Conservation (phyloP, 106 monocot species). For the Narthecium ossifragum region DNA sequence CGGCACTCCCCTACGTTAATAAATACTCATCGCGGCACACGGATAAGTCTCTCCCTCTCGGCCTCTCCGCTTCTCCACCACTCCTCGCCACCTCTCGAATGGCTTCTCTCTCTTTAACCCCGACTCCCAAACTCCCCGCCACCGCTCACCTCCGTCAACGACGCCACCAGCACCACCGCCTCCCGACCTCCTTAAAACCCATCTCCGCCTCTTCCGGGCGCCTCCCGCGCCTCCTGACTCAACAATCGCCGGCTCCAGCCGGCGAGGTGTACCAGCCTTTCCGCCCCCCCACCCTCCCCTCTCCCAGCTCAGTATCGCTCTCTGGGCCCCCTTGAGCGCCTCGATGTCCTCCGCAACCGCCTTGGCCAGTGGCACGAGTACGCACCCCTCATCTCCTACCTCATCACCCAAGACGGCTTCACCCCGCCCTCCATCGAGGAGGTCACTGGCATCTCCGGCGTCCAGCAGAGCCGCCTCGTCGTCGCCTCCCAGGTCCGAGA, state of each 20-base stretch:
- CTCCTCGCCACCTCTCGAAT: no score
- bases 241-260: conserved; percentile 39
- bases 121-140: no score
- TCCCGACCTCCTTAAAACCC: no score
- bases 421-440: conserved; percentile 84
- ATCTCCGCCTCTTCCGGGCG: no score
- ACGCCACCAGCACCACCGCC: no score
- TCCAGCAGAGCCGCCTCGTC: conserved; percentile 75
- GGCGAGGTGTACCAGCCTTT: conserved; percentile 86
- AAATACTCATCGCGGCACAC: no score
- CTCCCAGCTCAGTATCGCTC: conserved; percentile 52
- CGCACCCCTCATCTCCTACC: conserved; percentile 69
- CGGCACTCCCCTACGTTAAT: no score
- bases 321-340: conserved; percentile 41
- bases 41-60: no score
- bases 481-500: conserved; percentile 79
- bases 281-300: conserved; percentile 74
- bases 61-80: no score
- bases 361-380: conserved; percentile 93
- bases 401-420: conserved; percentile 58
- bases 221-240: conserved; percentile 49
- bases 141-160: no score
- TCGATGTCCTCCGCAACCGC: conserved; percentile 78
- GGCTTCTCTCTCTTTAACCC: no score
- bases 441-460: conserved; percentile 73